These are phyloP conservation scores for Lepidium sativum DNA, from an alignment of 345 rosid species.

Conservation along the genomic window DNA sequence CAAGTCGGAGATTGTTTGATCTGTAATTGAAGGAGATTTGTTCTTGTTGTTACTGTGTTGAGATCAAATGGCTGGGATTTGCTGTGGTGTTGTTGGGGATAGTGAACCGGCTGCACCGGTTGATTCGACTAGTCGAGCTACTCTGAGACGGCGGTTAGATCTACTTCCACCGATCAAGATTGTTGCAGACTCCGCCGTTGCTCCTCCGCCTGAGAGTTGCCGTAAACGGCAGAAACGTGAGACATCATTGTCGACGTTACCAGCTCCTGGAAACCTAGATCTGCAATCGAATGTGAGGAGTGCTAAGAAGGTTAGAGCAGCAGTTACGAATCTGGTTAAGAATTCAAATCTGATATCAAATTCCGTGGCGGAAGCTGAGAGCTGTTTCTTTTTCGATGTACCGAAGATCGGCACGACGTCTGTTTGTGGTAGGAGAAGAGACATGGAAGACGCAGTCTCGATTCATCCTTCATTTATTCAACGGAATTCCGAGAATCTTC, in stretches of 20 bases:
- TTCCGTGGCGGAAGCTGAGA: conserved; percentile 1
- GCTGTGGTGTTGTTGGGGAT: conserved; percentile 68
- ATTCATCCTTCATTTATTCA: conserved; percentile 35
- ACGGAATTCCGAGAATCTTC: conserved; percentile 16
- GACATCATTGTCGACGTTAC: background rate
- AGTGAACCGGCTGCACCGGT: conserved; percentile 45
- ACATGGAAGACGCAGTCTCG: conserved; percentile 94
- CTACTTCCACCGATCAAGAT: conserved; percentile 46
- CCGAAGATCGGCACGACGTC: conserved; percentile 77
- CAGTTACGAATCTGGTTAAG: background rate
- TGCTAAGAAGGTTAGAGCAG: background rate
- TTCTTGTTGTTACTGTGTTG: background rate
- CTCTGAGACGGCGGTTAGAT: conserved; percentile 53
- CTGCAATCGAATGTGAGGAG: background rate
- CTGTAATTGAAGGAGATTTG: background rate
- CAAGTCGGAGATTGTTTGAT: background rate
- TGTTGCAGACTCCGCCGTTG: conserved; percentile 37
- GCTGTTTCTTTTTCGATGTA: background rate
- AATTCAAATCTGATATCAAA: background rate
- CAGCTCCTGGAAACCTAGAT: background rate
- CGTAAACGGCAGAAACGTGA: conserved; percentile 45
- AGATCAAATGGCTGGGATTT: conserved; percentile 61
- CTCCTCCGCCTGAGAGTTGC: conserved; percentile 29
- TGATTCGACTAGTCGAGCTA: conserved; percentile 42
- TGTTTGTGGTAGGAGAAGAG: conserved; percentile 83